Base-by-base conservation (phyloP, 148 eudicot genomes). In the Chenopodium berlandieri region DNA sequence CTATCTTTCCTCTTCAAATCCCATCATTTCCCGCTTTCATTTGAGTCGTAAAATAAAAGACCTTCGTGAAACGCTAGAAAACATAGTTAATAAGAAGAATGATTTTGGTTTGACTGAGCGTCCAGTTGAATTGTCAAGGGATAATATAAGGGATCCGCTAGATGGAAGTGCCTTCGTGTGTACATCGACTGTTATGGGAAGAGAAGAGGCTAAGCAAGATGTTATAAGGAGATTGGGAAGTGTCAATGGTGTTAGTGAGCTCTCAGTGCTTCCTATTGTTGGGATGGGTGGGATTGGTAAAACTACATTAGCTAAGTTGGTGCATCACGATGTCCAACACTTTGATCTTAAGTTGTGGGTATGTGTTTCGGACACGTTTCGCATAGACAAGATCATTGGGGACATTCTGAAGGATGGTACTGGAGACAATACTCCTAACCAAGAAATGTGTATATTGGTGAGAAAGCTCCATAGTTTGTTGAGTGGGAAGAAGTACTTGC, bases 281-380 rank as follows among this genome's bases (percentile, higher is more conserved):
- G n/a, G n/a, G n/a, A n/a, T n/a, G n/a, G n/a, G n/a, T n/a, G n/a
- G n/a, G n/a, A n/a, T n/a, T n/a, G n/a, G 87, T 9, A 88, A 88
- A 71, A 88, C 84, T 22, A 46, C 82, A 12, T 77, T 88, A 7
- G 86, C 87, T 32, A 83, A 84, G 31, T 44, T 84, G 30, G 76
- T 86, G 25, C 75, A 47, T 40, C 58, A 60, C 22, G 86, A 86
- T 67, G 56, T 14, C 0, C 7, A 37, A 0, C 16, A 80, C 14
- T 88, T 88, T 31, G 75, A 73, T 73, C 2, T 70, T 10, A 84
- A 47, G 71, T 6, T 77, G 5, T 88, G 90, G 90, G 85, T 78
- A 8, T 81, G 86, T 50, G 71, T 84, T 1, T 79, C 88, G 13
- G 66, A 82, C 2, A 81, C 70, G 12, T 82, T 82, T 32, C 70